Base-by-base conservation (phyloP, 2,329 filamentous ascomycete genomes). In the Neofusicoccum ribis region DNA sequence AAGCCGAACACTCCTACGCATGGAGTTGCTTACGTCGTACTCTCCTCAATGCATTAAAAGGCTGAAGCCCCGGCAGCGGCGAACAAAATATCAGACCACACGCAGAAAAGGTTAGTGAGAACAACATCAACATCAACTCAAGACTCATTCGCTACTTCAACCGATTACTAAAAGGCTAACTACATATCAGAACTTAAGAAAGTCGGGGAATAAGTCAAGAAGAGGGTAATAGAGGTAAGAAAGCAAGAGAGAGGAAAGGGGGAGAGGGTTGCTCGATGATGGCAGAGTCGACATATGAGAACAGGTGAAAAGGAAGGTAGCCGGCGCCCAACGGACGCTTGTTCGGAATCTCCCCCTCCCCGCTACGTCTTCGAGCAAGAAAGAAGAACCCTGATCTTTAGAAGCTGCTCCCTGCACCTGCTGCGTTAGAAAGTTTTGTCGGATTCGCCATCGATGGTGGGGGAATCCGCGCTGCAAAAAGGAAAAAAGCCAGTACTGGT, bases 151-250 rank as follows among this genome's bases (percentile, higher is more conserved):
- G 43, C 49, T 64, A 64, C 62, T 58, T 56, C 62, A 56, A 64
- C 43, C 62, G 62, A 64, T 64, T 64, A 64, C 50, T 64, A 64
- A 64, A 62, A 50, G 20, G 47, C 62, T 64, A 64, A 46, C 62
- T 58, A 64, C 51, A 64, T 56, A 47, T 64, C 51, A 60, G 62
- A 64, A 64, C 62, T 64, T 56, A 64, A 37, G 51, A 64, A 64
- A 64, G 51, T 64, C 44, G 62, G 62, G 62, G 62, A 64, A 64
- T 64, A 64, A 64, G 62, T 47, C 51, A 49, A 64, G 51, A 64
- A 64, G 51, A 50, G 51, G 62, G 62, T 56, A 56, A 20, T 56
- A 62, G 47, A 47, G 59, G 47, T 51, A 31, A 50, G 36, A 62
- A 50, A 50, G 39, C 46, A 62, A 62, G 47, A 62, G 46, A 27